phyloP scores from a whole-genome alignment of 768 basidiomycete genomes.

The Termitomyces heimii region DNA sequence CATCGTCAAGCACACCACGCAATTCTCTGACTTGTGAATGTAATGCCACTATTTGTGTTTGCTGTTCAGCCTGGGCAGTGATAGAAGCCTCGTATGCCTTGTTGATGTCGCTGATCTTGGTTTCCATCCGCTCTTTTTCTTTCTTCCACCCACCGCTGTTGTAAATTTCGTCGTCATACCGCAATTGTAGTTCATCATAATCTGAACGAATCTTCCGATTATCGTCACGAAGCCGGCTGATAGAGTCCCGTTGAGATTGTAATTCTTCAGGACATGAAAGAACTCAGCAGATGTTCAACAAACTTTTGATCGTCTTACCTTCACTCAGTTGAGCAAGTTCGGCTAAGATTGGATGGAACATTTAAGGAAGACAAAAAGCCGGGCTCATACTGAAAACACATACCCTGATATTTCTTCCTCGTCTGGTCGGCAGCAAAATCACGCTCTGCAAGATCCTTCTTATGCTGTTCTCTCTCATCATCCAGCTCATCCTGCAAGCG shows the following conservation, averaged over 20 bases:
- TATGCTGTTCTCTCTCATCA: conserved; percentile 71
- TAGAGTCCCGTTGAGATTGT: conserved; percentile 69
- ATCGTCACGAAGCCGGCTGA: conserved; percentile 75
- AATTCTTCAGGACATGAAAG: conserved; percentile 42
- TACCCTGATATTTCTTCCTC: conserved; percentile 83
- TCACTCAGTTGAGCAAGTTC: conserved; percentile 78
- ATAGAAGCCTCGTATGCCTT: conserved; percentile 72
- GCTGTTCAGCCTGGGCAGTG: conserved; percentile 72
- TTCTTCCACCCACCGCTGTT: conserved; percentile 80
- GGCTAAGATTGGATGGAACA: conserved; percentile 30
- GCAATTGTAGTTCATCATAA: conserved; percentile 67
- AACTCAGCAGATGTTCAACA: background rate
- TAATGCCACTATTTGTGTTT: conserved; percentile 75
- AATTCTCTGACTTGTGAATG: conserved; percentile 86
- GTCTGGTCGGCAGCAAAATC: conserved; percentile 78
- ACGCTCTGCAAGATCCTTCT: conserved; percentile 73
- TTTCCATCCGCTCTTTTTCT: conserved; percentile 83
- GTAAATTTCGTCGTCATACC: conserved; percentile 73
- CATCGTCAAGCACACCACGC: conserved; percentile 75
- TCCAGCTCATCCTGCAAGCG: conserved; percentile 73
- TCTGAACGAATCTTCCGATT: conserved; percentile 74
- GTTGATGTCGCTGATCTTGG: conserved; percentile 70
- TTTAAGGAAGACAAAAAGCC: background rate
- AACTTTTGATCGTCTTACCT: conserved; percentile 35
- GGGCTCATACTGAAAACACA: background rate